Conservation (phyloP, 2,329 filamentous ascomycete species). For the Bipolaris victoriae region DNA sequence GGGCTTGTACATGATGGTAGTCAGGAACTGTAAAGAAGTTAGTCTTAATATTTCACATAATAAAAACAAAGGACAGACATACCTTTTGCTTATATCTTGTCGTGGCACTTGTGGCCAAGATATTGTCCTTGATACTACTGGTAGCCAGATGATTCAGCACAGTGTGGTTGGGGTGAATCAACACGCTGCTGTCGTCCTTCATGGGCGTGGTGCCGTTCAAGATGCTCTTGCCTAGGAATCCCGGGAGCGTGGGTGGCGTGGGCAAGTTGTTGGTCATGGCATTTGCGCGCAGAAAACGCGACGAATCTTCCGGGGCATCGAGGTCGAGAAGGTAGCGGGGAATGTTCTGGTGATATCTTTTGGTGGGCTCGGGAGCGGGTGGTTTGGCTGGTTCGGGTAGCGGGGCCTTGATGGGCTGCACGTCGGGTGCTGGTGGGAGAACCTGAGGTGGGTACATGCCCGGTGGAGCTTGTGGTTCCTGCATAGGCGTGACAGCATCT, state of each 20-base stretch:
- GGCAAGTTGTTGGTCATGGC: conserved; percentile 79
- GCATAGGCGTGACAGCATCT: conserved; percentile 32
- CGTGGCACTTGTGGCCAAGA: conserved; percentile 92
- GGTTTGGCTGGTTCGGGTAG: conserved; percentile 38
- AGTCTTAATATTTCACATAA: conserved; percentile 14
- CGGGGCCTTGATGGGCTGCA: conserved; percentile 31
- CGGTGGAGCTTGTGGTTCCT: conserved; percentile 33
- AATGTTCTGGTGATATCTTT: conserved; percentile 73
- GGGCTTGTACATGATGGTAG: conserved; percentile 96
- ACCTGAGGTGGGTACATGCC: conserved; percentile 44
- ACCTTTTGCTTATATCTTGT: conserved; percentile 98
- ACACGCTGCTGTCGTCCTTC: conserved; percentile 97
- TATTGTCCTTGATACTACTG: conserved; percentile 96
- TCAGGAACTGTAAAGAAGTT: conserved; percentile 74
- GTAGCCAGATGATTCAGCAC: conserved; percentile 96
- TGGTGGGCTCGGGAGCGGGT: conserved; percentile 40
- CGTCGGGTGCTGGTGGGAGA: conserved; percentile 52
- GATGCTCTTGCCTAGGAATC: conserved; percentile 93
- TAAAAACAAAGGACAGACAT: conserved; percentile 27
- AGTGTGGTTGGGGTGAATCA: conserved; percentile 97
- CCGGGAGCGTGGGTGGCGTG: conserved; percentile 81
- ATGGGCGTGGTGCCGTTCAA: conserved; percentile 88
- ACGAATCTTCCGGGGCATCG: conserved; percentile 81
- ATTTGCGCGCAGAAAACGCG: conserved; percentile 74
- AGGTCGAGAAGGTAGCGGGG: conserved; percentile 87